phyloP scores from a whole-genome alignment of 2,329 filamentous ascomycete species.

The Claviceps cyperi region DNA sequence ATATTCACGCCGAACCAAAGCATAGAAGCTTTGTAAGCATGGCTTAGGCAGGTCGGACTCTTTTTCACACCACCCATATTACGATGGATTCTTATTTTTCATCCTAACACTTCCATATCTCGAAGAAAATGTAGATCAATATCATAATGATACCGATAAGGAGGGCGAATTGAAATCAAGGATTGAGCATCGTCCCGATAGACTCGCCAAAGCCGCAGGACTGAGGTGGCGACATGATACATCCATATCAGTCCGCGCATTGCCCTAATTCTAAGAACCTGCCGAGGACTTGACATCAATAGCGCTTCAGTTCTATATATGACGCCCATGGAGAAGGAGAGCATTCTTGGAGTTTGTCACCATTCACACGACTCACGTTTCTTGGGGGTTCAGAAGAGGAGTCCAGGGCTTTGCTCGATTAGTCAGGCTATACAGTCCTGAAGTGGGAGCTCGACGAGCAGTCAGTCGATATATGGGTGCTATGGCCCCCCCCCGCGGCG shows the following conservation, averaged over 20 bases:
- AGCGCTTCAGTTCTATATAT: too few species aligned
- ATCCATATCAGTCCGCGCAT: neutral
- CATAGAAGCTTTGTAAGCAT: constrained; percentile 7
- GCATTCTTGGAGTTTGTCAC: too few species aligned
- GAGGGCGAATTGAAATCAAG: neutral
- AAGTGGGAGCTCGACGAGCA: too few species aligned
- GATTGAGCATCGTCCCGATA: neutral
- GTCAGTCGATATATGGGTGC: too few species aligned
- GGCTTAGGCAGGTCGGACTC: neutral
- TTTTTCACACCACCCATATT: neutral
- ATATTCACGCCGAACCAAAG: constrained; percentile 3
- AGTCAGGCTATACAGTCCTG: too few species aligned
- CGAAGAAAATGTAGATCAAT: neutral
- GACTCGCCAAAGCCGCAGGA: neutral
- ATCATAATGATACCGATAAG: neutral
- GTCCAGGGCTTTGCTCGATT: too few species aligned
- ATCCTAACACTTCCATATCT: neutral
- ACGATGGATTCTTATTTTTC: neutral
- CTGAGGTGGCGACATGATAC: neutral
- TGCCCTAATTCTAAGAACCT: neutral
- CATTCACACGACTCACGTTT: too few species aligned
- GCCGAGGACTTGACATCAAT: neutral
- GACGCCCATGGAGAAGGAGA: too few species aligned
- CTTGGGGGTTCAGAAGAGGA: too few species aligned
- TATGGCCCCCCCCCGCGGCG: neutral